phyloP scores from a whole-genome alignment of 352 stramenopile genomes.

The Phytophthora citricola region DNA sequence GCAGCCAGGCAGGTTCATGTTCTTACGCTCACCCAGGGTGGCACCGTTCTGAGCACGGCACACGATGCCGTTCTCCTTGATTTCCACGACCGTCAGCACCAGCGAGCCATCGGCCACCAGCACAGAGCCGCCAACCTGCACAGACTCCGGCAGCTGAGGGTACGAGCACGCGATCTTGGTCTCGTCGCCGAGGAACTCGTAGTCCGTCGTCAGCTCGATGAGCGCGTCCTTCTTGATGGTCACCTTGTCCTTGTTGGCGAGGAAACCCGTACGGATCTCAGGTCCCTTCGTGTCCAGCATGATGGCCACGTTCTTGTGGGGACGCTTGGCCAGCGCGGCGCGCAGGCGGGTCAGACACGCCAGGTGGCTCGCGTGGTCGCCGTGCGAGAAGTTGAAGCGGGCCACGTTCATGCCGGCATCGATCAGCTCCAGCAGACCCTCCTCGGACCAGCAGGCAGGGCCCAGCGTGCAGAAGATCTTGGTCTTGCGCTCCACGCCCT shows the following conservation, averaged over 20 bases:
- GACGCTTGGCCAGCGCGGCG: constrained; percentile 60
- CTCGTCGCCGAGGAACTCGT: constrained; percentile 77
- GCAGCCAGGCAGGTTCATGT: constrained; percentile 95
- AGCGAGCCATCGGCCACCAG: constrained; percentile 95
- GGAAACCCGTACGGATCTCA: constrained; percentile 95
- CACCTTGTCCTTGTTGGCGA: constrained; percentile 72
- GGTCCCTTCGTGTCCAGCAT: constrained; percentile 97
- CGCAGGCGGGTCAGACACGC: constrained; percentile 69
- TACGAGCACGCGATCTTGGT: constrained; percentile 95
- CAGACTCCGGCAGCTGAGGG: constrained; percentile 85
- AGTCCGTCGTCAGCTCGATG: constrained; percentile 69
- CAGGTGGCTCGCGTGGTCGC: constrained; percentile 91
- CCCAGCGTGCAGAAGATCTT: constrained; percentile 94
- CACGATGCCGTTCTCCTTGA: constrained; percentile 79
- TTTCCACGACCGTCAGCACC: constrained; percentile 89
- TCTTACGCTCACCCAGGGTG: constrained; percentile 93
- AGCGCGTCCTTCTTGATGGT: constrained; percentile 64
- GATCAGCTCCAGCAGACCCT: constrained; percentile 91
- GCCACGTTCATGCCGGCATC: constrained; percentile 97
- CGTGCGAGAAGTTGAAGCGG: constrained; percentile 99
- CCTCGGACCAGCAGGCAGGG: constrained; percentile 93
- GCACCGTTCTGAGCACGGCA: constrained; percentile 81
- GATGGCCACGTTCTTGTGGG: constrained; percentile 86
- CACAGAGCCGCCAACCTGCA: constrained; percentile 92
- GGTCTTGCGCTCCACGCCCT: constrained; percentile 63